These are phyloP conservation scores for Solidago caesia DNA, from an alignment of 129 eudicot species.

Conservation along the genomic window DNA sequence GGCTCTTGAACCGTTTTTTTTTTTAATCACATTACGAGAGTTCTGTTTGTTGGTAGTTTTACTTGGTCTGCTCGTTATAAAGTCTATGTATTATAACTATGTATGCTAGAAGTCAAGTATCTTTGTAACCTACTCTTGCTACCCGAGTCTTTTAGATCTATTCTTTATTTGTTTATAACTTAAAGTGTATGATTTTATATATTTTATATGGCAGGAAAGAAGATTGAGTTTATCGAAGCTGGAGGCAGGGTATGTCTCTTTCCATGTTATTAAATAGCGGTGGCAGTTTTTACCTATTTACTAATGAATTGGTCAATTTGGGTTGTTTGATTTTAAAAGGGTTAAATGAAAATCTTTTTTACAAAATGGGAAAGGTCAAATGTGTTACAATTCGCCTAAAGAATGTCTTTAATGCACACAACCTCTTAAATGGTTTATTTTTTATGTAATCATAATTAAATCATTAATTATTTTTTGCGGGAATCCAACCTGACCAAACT, in stretches of 20 bases:
- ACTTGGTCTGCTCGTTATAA: not conserved
- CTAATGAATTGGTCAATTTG: not conserved
- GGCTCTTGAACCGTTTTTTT: slow-evolving; percentile 43
- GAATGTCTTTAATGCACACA: no score
- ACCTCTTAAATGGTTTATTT: no score
- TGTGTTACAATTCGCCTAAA: not conserved
- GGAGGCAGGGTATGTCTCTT: slow-evolving; percentile 91
- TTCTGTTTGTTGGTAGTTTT: slow-evolving; percentile 3
- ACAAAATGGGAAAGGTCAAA: not conserved
- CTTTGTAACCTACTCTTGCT: slow-evolving; percentile 1
- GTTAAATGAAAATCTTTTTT: not conserved
- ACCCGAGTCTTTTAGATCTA: not conserved
- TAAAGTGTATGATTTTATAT: not conserved
- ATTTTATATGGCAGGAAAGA: slow-evolving; percentile 60
- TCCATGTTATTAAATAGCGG: not conserved
- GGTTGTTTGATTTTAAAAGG: not conserved
- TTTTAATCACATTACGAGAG: not conserved
- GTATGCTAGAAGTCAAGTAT: not conserved
- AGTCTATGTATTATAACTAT: no score
- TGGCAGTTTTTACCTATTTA: not conserved
- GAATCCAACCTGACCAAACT: no score
- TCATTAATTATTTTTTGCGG: not conserved
- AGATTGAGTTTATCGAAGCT: slow-evolving; percentile 75
- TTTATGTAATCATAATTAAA: not conserved
- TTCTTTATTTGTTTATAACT: not conserved